phyloP scores from a whole-genome alignment of 139 green algal species.

The Trebouxia sp. region DNA sequence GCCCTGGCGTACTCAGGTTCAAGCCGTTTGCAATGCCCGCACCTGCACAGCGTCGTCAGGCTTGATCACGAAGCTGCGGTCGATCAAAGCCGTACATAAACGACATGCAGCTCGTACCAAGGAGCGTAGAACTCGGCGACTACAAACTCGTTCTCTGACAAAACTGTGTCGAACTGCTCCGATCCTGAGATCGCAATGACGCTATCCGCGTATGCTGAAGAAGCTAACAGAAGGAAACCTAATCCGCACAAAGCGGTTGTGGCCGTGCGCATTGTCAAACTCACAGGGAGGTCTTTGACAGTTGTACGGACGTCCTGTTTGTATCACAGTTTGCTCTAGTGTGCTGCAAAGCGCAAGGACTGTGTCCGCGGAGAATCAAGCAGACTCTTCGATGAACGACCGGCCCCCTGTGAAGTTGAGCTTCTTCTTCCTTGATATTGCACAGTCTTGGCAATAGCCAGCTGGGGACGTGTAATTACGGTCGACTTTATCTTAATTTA shows the following conservation, averaged over 20 bases:
- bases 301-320: not conserved
- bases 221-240: not conserved
- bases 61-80: too few species aligned
- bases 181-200: conserved; percentile 30
- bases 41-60: not conserved
- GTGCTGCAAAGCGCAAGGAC: too few species aligned
- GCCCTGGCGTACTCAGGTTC: conserved; percentile 51
- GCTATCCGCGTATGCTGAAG: conserved; percentile 19
- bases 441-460: not conserved
- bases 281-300: not conserved
- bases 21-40: conserved; percentile 40
- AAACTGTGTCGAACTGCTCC: conserved; percentile 30
- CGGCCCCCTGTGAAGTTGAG: not conserved
- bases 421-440: not conserved
- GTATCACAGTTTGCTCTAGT: not conserved
- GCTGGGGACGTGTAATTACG: too few species aligned
- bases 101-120: not conserved
- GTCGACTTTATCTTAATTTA: too few species aligned
- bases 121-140: conserved; percentile 40
- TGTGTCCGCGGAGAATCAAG: too few species aligned
- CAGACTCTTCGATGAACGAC: too few species aligned
- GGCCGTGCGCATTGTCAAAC: not conserved
- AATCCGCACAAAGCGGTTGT: not conserved
- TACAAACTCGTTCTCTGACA: conserved; percentile 32
- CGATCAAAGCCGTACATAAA: too few species aligned